Percentiles rank a stretch among this genome's conserved stretches.
These are phyloP conservation scores for Tanozyma kutaoensis DNA, from an alignment of 805 yeast species.

Conservation along the genomic window DNA sequence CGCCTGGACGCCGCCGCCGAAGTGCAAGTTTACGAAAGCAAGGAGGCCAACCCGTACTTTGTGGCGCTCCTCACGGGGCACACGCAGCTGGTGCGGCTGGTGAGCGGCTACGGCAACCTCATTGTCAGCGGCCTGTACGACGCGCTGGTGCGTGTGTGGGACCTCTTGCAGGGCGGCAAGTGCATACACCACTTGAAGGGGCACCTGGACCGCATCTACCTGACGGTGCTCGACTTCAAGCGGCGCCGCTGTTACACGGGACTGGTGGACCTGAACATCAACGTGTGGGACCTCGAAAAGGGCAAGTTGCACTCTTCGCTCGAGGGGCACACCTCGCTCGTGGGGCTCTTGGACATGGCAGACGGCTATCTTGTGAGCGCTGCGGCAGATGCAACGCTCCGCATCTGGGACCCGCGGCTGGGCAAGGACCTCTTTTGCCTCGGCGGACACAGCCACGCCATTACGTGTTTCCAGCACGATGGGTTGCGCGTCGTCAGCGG, in stretches of 20 bases:
- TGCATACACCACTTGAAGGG: constrained; percentile 69
- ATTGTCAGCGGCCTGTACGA: constrained; percentile 89
- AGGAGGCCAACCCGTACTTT: constrained; percentile 47
- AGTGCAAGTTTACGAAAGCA: constrained; percentile 17
- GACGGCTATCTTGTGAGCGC: constrained; percentile 77
- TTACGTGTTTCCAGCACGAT: constrained; percentile 88
- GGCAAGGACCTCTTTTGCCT: constrained; percentile 55
- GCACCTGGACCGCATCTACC: constrained; percentile 78
- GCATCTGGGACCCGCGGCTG: constrained; percentile 85
- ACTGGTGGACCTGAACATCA: constrained; percentile 77
- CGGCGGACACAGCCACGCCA: constrained; percentile 76
- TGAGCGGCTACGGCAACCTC: constrained; percentile 73
- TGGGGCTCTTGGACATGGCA: constrained; percentile 72
- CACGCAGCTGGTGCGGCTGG: constrained; percentile 71
- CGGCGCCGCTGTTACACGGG: constrained; percentile 81
- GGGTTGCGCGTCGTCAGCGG: constrained; percentile 80
- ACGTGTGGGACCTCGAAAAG: constrained; percentile 77
- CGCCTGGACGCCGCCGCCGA: constrained; percentile 21
- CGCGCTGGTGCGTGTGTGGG: constrained; percentile 87
- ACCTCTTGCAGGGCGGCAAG: constrained; percentile 48
- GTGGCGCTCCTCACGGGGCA: constrained; percentile 61
- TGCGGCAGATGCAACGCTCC: constrained; percentile 85
- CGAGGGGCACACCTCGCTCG: constrained; percentile 83
- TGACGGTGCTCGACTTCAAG: constrained; percentile 70
- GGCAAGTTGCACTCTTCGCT: constrained; percentile 60